Percentiles rank a stretch among this genome's conserved stretches.
These are phyloP conservation scores for Neopestalotiopsis sp. DNA, from an alignment of 2,329 filamentous ascomycete species.

Conservation along the genomic window DNA sequence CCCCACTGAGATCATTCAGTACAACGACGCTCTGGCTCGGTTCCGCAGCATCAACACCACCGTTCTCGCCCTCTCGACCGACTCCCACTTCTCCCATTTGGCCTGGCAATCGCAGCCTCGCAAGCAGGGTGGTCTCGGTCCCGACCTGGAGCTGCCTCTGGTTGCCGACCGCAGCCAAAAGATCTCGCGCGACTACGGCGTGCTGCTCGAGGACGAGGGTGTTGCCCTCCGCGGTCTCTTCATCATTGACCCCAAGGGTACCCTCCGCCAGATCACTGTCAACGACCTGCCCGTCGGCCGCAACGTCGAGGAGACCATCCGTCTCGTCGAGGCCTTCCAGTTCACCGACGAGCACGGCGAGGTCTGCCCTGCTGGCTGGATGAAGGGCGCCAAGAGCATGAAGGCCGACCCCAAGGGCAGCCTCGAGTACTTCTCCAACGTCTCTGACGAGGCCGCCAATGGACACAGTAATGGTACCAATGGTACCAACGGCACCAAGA, in stretches of 20 bases:
- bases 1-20: conserved; percentile 69
- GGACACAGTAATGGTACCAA: conserved; percentile 41
- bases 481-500: conserved; percentile 36
- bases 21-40: conserved; percentile 64
- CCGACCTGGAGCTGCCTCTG: conserved; percentile 63
- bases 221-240: conserved; percentile 68
- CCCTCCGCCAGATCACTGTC: conserved; percentile 66
- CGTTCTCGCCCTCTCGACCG: conserved; percentile 66
- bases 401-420: conserved; percentile 57
- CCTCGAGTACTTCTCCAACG: conserved; percentile 49
- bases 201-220: conserved; percentile 67
- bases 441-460: conserved; percentile 22
- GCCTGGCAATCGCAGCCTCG: conserved; percentile 64
- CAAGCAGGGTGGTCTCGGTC: conserved; percentile 66
- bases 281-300: conserved; percentile 70
- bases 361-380: conserved; percentile 64
- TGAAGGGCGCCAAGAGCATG: conserved; percentile 51
- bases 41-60: conserved; percentile 63
- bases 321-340: conserved; percentile 76
- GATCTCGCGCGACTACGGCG: conserved; percentile 66
- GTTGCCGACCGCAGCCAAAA: conserved; percentile 66
- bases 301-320: conserved; percentile 67
- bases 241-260: conserved; percentile 68
- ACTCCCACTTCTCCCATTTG: conserved; percentile 61
- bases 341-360: conserved; percentile 86